Evolutionary conservation across 805 yeast genomes (phyloP).

Genomic region (Debaryomyces tyrocola): DNA sequence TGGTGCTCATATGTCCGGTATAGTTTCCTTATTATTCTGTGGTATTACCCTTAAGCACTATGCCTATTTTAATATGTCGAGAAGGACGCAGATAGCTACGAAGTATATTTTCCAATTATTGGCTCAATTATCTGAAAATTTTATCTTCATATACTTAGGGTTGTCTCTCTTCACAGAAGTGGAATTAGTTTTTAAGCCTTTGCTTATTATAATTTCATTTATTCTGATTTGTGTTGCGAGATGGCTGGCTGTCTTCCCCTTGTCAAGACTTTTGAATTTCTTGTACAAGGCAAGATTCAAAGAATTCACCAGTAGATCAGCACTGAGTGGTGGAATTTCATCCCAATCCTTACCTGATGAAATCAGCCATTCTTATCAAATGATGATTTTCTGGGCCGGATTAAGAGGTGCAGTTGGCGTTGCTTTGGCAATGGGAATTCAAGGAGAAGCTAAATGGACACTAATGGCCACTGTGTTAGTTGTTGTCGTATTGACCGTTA

Average conservation of each 20-base stretch:
- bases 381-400: constrained; percentile 99
- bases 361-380: constrained; percentile 91
- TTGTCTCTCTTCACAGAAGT: constrained; percentile 94
- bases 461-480: constrained; percentile 92
- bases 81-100: constrained; percentile 94
- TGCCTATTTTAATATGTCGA: constrained; percentile 95
- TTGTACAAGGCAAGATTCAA: constrained; percentile 61
- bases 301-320: constrained; percentile 27
- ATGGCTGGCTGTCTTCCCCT: constrained; percentile 97
- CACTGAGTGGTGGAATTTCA: constrained; percentile 39
- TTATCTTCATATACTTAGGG: constrained; percentile 93
- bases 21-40: constrained; percentile 89
- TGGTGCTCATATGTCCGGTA: constrained; percentile 99
- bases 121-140: constrained; percentile 95
- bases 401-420: constrained; percentile 99
- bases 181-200: constrained; percentile 90
- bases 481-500: constrained; percentile 94
- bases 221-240: constrained; percentile 90
- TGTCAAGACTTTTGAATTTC: constrained; percentile 82
- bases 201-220: constrained; percentile 86
- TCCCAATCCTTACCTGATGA: constrained; percentile 66
- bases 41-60: constrained; percentile 97
- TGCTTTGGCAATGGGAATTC: constrained; percentile 95
- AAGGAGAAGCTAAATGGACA: constrained; percentile 88
- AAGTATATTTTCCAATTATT: constrained; percentile 91